Evolutionary conservation across 2,329 filamentous ascomycete genomes (phyloP), one percentile per base, ranked within the genome.

Genomic region (Hymenoscyphus scutula): DNA sequence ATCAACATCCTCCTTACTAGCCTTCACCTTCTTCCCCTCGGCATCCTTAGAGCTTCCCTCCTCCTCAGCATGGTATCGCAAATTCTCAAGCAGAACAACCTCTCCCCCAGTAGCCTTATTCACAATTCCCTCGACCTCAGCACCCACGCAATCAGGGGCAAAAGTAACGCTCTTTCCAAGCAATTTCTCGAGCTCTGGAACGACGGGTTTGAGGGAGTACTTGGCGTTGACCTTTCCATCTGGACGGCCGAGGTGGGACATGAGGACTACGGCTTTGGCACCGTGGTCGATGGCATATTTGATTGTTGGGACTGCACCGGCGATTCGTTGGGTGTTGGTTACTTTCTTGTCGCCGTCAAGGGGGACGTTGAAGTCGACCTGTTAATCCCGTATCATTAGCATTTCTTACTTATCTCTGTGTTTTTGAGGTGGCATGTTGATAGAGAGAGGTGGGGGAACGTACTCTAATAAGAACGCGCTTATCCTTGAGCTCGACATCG

Each of bases 291-390:
- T 82, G 75, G 92, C 92, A 79, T 97, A 89, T 82, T 96, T 96
- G 84, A 97, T 97, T 73, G 93, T 96, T 74, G 92, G 92, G 68
- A 97, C 81, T 74, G 95, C 95, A 75, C 95, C 96, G 74, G 92
- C 93, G 75, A 99, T 99, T 79, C 95, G 93, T 83, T 99, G 95
- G 81, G 89, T 92, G 87, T 99, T 99, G 78, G 95, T 98, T 78
- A 99, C 87, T 62, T 96, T 93, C 82, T 92, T 96, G 77, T 95
- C 84, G 71, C 83, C 86, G 77, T 99, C 92, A 75, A 99, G 92
- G 68, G 95, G 95, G 62, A 99, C 96, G 81, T 99, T 99, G 89
- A 99, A 99, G 86, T 99, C 95, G 78, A 99, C 94, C 93, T 97
- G 74, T 58, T 67, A 64, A 30, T 58, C 57, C 56, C 2, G 19